phyloP scores from a whole-genome alignment of 2,329 filamentous ascomycete species.

The Grosmannia clavigera region DNA sequence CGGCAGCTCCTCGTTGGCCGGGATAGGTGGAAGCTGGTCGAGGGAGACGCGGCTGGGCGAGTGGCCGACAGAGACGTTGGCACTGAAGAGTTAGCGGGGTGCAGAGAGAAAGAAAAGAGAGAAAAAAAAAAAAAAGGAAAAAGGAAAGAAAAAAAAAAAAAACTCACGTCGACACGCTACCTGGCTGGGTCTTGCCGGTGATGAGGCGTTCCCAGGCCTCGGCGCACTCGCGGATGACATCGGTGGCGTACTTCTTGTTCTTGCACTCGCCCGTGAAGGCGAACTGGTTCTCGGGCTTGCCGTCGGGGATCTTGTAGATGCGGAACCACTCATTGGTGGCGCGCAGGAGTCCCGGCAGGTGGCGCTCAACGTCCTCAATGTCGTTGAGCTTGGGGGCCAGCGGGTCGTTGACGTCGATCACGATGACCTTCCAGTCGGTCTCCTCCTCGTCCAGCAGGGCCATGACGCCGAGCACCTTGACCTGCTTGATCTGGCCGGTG shows the following conservation, averaged over 20 bases:
- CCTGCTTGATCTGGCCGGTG: conserved; percentile 95
- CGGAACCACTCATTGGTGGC: conserved; percentile 99
- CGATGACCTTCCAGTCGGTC: conserved; percentile 99
- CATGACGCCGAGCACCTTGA: conserved; percentile 99
- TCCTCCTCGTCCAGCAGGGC: conserved; percentile 98
- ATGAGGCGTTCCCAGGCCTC: conserved; percentile 97
- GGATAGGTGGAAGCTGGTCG: conserved; percentile 63
- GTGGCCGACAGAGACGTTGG: conserved; percentile 66
- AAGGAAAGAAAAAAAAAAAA: not conserved
- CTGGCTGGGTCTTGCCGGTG: conserved; percentile 71
- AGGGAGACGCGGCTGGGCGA: conserved; percentile 61
- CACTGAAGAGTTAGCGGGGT: conserved; percentile 38
- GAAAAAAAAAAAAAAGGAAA: not conserved
- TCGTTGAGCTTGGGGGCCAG: conserved; percentile 94
- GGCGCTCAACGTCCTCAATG: conserved; percentile 96
- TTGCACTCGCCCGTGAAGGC: conserved; percentile 99
- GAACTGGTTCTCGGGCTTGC: conserved; percentile 99
- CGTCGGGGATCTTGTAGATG: conserved; percentile 99
- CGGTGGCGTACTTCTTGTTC: conserved; percentile 98
- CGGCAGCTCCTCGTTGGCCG: conserved; percentile 63
- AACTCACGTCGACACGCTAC: conserved; percentile 71
- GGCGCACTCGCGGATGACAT: conserved; percentile 88
- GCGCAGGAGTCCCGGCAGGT: conserved; percentile 89
- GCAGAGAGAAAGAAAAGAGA: not conserved
- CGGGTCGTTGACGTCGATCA: conserved; percentile 97